These are phyloP conservation scores for Cokeromyces recurvatus DNA, from an alignment of 371 early-diverging fungal genomes.

Conservation along the genomic window DNA sequence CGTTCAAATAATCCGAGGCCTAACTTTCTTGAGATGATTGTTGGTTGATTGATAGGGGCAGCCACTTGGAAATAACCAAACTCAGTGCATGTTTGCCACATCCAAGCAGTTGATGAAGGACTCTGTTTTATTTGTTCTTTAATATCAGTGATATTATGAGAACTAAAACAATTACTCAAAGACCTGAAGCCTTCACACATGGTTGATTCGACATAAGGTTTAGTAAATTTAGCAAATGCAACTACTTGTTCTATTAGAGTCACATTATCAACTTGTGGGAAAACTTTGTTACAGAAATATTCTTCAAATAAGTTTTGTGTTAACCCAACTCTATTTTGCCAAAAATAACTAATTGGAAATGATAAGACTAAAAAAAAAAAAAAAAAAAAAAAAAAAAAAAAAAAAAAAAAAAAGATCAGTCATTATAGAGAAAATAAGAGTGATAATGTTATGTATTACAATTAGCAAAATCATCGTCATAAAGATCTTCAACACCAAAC, in stretches of 20 bases:
- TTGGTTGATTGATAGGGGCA: slow-evolving; percentile 22
- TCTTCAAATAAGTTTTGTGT: slow-evolving; percentile 15
- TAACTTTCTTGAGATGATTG: slow-evolving; percentile 37
- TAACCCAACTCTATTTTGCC: slow-evolving; percentile 15
- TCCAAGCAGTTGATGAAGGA: slow-evolving; percentile 43
- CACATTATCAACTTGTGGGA: slow-evolving; percentile 6
- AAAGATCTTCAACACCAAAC: slow-evolving; percentile 42
- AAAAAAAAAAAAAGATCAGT: too few species aligned
- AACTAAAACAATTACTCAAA: slow-evolving; percentile 17
- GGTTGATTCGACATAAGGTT: slow-evolving; percentile 1
- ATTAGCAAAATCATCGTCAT: slow-evolving; percentile 50
- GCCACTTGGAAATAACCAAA: slow-evolving; percentile 61
- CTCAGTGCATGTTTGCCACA: slow-evolving; percentile 60
- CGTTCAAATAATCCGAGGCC: slow-evolving; percentile 23
- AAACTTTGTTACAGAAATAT: slow-evolving; percentile 4
- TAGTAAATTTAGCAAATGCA: not conserved
- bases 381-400: slow-evolving; percentile 5
- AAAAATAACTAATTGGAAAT: slow-evolving; percentile 6
- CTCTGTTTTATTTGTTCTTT: slow-evolving; percentile 8
- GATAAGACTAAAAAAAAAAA: too few species aligned
- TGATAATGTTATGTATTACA: too few species aligned
- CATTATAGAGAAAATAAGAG: too few species aligned
- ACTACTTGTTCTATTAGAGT: not conserved
- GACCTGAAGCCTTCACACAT: slow-evolving; percentile 4
- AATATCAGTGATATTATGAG: slow-evolving; percentile 15